phyloP scores from a whole-genome alignment of 2,329 filamentous ascomycete genomes.

The Knoxdaviesia proteae region DNA sequence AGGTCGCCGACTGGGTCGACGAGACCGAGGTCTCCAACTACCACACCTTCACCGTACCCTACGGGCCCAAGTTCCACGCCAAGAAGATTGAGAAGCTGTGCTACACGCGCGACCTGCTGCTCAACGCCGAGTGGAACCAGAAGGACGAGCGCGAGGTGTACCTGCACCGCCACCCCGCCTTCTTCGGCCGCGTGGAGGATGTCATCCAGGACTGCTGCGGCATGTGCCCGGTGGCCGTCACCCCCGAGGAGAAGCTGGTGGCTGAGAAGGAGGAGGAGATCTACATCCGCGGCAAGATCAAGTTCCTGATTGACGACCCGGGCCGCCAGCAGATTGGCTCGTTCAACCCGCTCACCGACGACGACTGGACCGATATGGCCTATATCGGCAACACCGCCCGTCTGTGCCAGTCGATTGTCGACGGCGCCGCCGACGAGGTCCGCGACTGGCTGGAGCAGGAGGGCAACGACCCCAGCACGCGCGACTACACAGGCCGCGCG shows the following conservation, averaged over 20 bases:
- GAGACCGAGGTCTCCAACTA: constrained; percentile 62
- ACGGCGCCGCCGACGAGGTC: constrained; percentile 49
- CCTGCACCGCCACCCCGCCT: constrained; percentile 67
- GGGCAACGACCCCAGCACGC: constrained; percentile 45
- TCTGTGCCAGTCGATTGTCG: constrained; percentile 64
- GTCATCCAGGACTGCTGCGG: constrained; percentile 69
- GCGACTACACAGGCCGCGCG: constrained; percentile 61
- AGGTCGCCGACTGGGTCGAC: constrained; percentile 66
- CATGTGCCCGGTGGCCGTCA: constrained; percentile 48
- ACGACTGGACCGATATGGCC: constrained; percentile 83
- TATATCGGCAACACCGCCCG: constrained; percentile 62
- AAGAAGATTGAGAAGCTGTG: constrained; percentile 63
- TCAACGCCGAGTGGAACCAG: constrained; percentile 78
- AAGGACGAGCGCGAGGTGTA: constrained; percentile 53
- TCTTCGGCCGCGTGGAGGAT: constrained; percentile 58
- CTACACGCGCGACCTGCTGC: constrained; percentile 59
- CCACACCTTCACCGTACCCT: constrained; percentile 54
- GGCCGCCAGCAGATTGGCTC: constrained; percentile 51
- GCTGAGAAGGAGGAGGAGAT: constrained; percentile 52
- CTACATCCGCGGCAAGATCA: constrained; percentile 53
- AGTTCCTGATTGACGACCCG: constrained; percentile 62
- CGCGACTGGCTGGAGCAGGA: constrained; percentile 49
- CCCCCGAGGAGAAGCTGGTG: constrained; percentile 49
- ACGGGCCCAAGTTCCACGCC: constrained; percentile 38
- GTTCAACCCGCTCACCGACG: constrained; percentile 63